phyloP scores from a whole-genome alignment of 495 filamentous ascomycete genomes.

The Penicillium steckii region DNA sequence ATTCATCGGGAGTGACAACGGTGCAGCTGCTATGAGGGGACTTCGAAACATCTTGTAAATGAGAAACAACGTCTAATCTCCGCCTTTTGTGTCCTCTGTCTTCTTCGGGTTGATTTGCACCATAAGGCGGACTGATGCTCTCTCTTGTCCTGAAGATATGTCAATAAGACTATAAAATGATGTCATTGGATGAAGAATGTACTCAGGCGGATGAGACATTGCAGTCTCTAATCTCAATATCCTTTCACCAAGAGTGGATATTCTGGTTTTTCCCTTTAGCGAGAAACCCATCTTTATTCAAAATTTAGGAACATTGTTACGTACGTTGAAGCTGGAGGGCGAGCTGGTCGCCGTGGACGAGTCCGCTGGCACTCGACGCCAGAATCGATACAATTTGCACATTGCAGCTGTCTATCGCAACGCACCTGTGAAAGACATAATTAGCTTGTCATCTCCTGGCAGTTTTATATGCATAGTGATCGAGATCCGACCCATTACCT shows the following conservation, averaged over 20 bases:
- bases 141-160: background rate
- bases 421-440: constrained; percentile 13
- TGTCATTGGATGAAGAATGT: background rate
- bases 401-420: constrained; percentile 21
- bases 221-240: constrained; percentile 14
- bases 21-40: constrained; percentile 8
- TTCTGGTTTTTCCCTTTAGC: no score
- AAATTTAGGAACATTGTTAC: background rate
- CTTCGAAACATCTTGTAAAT: background rate
- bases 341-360: constrained; percentile 12
- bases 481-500: constrained; percentile 8
- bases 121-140: background rate
- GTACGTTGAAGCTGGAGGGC: constrained; percentile 10
- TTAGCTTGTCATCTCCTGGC: background rate
- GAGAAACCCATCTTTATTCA: no score
- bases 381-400: constrained; percentile 27
- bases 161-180: background rate
- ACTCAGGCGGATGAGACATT: constrained; percentile 9
- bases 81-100: constrained; percentile 6
- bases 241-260: constrained; percentile 12
- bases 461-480: background rate
- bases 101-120: background rate
- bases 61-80: constrained; percentile 2
- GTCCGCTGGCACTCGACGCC: constrained; percentile 20
- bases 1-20: constrained; percentile 9